A percentile compares a stretch with the other conserved stretches of the same genome.
Evolutionary conservation across 2,329 filamentous ascomycete genomes (phyloP).

Genomic region (Ramichloridium luteum): DNA sequence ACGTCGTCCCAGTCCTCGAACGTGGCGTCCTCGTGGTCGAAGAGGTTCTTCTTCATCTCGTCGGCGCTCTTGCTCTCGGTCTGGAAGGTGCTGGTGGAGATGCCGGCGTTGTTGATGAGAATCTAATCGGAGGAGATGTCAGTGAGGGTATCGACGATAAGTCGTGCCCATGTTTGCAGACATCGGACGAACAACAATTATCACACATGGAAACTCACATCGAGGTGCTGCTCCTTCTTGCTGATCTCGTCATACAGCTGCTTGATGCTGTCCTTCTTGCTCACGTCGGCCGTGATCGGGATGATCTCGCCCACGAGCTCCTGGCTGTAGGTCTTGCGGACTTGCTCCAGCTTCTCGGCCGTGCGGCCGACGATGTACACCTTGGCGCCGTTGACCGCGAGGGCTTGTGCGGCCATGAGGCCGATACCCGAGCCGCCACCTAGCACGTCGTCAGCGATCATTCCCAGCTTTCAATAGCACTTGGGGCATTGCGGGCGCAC

Average conservation of each 20-base stretch:
- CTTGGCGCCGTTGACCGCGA: conserved; percentile 30
- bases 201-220: too few species aligned
- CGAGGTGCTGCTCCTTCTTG: conserved; percentile 32
- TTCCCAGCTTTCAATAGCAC: conserved; percentile 2
- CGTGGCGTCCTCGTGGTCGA: conserved; percentile 29
- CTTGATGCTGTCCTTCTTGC: conserved; percentile 32
- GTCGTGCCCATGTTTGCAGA: too few species aligned
- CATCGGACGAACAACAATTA: too few species aligned
- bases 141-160: too few species aligned
- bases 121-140: conserved; percentile 20
- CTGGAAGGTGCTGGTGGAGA: conserved; percentile 28
- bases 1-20: conserved; percentile 35
- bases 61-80: conserved; percentile 28
- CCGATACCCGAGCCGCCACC: conserved; percentile 38
- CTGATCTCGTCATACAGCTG: conserved; percentile 32
- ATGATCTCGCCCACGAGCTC: conserved; percentile 36
- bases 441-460: neutral
- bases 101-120: conserved; percentile 38
- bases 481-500: neutral
- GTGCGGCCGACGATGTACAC: conserved; percentile 39
- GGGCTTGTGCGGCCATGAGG: conserved; percentile 35
- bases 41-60: conserved; percentile 32
- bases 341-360: conserved; percentile 36
- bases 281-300: conserved; percentile 33
- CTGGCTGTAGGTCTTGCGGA: conserved; percentile 32